These are phyloP conservation scores for Gossypium aridum DNA, from an alignment of 441 rosid genomes.

Conservation along the genomic window DNA sequence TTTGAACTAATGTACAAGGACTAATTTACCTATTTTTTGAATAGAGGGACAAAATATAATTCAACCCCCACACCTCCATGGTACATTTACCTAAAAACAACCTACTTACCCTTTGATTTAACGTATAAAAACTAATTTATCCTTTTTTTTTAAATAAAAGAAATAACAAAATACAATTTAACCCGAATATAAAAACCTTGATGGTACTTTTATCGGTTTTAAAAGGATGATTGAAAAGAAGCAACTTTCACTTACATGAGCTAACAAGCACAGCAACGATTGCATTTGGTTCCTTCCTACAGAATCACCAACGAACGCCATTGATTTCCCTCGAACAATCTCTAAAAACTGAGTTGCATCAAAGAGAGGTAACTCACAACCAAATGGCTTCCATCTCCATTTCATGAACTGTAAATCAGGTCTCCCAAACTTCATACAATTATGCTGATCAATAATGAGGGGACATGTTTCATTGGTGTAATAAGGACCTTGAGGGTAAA, in stretches of 20 bases:
- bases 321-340: conserved; percentile 59
- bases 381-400: conserved; percentile 79
- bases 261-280: conserved; percentile 63
- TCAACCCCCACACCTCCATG: too few relatives aligned
- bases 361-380: conserved; percentile 56
- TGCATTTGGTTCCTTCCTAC: conserved; percentile 80
- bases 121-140: too few relatives aligned
- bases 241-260: conserved; percentile 33
- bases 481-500: conserved; percentile 42
- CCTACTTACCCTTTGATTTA: too few relatives aligned
- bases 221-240: too few relatives aligned
- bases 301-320: conserved; percentile 83
- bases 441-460: conserved; percentile 61
- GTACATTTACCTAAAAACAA: too few relatives aligned
- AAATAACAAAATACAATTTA: too few relatives aligned
- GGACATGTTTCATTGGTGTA: conserved; percentile 51
- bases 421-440: conserved; percentile 68
- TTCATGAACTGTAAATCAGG: conserved; percentile 61
- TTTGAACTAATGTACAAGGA: too few relatives aligned
- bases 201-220: too few relatives aligned
- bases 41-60: too few relatives aligned
- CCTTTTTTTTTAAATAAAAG: too few relatives aligned
- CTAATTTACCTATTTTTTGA: too few relatives aligned
- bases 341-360: conserved; percentile 52
- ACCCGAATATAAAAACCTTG: too few relatives aligned